Evolutionary conservation across 139 green algal species (phyloP).

Genomic region (Coelastrella sp.): DNA sequence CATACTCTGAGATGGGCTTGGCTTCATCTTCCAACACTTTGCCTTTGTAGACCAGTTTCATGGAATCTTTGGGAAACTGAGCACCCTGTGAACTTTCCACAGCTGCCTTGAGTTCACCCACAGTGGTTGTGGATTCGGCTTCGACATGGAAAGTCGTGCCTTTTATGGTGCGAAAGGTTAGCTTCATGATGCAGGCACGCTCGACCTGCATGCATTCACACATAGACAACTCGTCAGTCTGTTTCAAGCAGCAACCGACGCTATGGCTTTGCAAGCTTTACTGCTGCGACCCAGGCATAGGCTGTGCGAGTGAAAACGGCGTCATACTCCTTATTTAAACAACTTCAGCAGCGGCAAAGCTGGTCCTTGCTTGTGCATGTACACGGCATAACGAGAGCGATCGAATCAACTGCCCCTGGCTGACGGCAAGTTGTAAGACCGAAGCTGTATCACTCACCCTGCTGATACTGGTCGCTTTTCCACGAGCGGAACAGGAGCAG

Average conservation of each 20-base stretch:
- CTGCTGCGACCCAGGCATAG: too few species aligned
- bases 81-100: conserved; percentile 49
- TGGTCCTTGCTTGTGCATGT: neutral
- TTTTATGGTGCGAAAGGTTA: conserved; percentile 91
- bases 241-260: too few species aligned
- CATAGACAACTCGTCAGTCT: too few species aligned
- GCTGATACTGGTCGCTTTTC: neutral
- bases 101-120: conserved; percentile 61
- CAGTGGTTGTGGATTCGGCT: conserved; percentile 73
- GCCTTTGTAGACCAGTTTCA: conserved; percentile 71
- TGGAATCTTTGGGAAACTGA: conserved; percentile 25
- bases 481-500: neutral
- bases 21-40: conserved; percentile 90
- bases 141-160: conserved; percentile 85
- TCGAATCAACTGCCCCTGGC: neutral
- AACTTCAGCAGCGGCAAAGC: neutral
- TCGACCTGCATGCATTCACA: too few species aligned
- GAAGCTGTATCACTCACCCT: too few species aligned
- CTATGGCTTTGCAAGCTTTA: too few species aligned
- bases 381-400: neutral
- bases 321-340: neutral
- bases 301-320: too few species aligned
- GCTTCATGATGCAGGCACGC: conserved; percentile 74
- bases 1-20: conserved; percentile 76
- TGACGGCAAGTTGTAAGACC: too few species aligned